A percentile compares a stretch with the other conserved stretches of the same genome.
phyloP scores from a whole-genome alignment of 2,329 filamentous ascomycete species.

The Xylaria sp. region DNA sequence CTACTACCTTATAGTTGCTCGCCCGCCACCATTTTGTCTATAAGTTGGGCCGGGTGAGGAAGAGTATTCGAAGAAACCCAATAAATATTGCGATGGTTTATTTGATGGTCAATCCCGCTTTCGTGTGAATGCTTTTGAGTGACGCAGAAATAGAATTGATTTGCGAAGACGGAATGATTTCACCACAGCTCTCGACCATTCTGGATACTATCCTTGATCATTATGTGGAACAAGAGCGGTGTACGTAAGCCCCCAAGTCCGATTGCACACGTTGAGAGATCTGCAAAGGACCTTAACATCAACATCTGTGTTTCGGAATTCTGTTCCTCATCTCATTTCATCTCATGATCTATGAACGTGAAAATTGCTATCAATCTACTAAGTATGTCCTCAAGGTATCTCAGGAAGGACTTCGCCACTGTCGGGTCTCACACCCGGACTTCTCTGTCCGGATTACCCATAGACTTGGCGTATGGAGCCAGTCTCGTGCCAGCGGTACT shows the following conservation, averaged over 20 bases:
- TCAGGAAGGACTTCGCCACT: neutral
- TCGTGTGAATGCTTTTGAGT: neutral
- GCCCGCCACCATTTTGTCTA: neutral
- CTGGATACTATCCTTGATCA: neutral
- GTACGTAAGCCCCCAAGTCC: neutral
- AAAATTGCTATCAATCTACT: neutral
- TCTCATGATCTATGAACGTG: too few relatives aligned
- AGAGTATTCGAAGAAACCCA: conserved; percentile 6
- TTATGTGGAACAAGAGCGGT: neutral
- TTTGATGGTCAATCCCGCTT: too few relatives aligned
- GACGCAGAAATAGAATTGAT: neutral
- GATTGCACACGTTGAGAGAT: neutral
- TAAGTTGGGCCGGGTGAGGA: conserved; percentile 1
- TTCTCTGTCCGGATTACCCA: neutral
- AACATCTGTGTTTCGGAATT: too few relatives aligned
- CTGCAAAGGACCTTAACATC: too few relatives aligned
- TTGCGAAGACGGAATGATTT: neutral
- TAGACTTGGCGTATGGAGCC: neutral
- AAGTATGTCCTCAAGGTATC: neutral
- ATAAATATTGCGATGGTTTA: conserved; percentile 1
- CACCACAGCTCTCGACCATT: neutral
- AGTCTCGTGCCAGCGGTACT: too few relatives aligned
- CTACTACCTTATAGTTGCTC: conserved; percentile 10
- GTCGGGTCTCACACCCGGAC: neutral
- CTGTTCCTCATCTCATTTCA: too few relatives aligned